Base-by-base conservation (phyloP, 352 stramenopile species). In the Saprolegnia parasitica region DNA sequence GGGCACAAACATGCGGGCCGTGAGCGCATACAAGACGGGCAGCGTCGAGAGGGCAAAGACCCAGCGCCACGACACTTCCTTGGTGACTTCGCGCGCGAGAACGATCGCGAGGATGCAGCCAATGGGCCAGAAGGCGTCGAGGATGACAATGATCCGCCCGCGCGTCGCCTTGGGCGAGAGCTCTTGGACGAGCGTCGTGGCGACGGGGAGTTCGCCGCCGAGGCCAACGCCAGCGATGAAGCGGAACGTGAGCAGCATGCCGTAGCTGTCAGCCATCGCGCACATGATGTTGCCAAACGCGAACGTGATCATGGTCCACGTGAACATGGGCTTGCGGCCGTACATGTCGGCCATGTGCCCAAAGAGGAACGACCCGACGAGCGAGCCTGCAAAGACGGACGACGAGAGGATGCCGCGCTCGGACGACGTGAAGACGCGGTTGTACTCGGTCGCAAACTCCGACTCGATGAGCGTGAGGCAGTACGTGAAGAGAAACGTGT, bases 401-500 rank as follows among this genome's bases (percentile, higher is more conserved):
- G 73, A 75, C 42, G 64, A 71, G n/a, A 80, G 66, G 23, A 82
- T 37, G 63, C 74, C 68, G 57, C 77, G 64, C 16, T 74, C 75
- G 5, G 32, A 62, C 6, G 49, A 61, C 4, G 65, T 67, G 68
- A 82, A 79, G 50, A 56, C 65, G 49, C 78, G 72, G 49, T 77
- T 67, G 18, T 73, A 76, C 21, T 64, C 54, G 35, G 46, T 46
- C 42, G 62, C 23, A 23, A 70, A 68, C n/a, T 72, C 66, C 4
- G 13, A 23, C 42, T 32, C 23, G 45, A 85, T 72, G 5, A 74
- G 56, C 9, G 47, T 56, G 16, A 77, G 66, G 39, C 76, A 79
- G 72, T 77, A 85, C 2, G 71, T 50, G 35, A 85, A 78, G n/a
- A 83, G 63, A 2, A 71, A 72, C 8, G 79, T 75, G 35, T 78